Base-by-base conservation (phyloP, 306 rosid genomes). In the Lablab purpureus region DNA sequence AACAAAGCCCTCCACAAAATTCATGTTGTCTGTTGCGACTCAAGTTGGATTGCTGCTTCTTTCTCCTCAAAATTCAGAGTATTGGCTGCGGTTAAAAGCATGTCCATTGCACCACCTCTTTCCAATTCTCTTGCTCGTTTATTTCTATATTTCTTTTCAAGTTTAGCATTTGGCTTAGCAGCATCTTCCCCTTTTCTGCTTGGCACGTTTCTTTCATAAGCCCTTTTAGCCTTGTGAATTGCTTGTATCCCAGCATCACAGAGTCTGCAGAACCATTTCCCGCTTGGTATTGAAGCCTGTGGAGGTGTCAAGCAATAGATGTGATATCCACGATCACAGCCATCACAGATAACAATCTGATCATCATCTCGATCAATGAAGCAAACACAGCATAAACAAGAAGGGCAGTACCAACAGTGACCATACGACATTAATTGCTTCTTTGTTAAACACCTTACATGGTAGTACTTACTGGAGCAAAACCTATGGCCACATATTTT, bases 281-380 rank as follows among this genome's bases (percentile, higher is more conserved):
- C 97, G 2, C 13, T 68, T 13, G 99, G 99, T 77, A 95, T 85
- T 56, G 83, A 71, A 45, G 76, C 30, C 14, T 10, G 91, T 2
- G 90, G 85, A 32, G 98, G 98, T 27, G 86, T 73, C 95, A 91
- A 66, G 90, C 99, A 95, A 80, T 91, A 88, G 67, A 90, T 81
- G 81, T 95, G 99, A 86, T 84, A 87, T 18, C 86, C 98, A 66
- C 91, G 88, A 83, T 95, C 99, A n/a, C 99, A 95, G 69, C 97
- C 97, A 77, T 95, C 99, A 66, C 99, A 95, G 14, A 95, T 77
- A 74, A 92, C 88, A 74, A 92, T 87, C 83, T 78, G 59, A 63
- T 87, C 87, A 70, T 95, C 97, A 66, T 92, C 92, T 67, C 34
- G 67, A 85, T 95, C 91, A 14, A 75, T 12, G 30, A 92, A 85